Percentiles rank a stretch among this genome's conserved stretches.
Evolutionary conservation across 257 asterid genomes (phyloP).

Genomic region (Penstemon davidsonii): DNA sequence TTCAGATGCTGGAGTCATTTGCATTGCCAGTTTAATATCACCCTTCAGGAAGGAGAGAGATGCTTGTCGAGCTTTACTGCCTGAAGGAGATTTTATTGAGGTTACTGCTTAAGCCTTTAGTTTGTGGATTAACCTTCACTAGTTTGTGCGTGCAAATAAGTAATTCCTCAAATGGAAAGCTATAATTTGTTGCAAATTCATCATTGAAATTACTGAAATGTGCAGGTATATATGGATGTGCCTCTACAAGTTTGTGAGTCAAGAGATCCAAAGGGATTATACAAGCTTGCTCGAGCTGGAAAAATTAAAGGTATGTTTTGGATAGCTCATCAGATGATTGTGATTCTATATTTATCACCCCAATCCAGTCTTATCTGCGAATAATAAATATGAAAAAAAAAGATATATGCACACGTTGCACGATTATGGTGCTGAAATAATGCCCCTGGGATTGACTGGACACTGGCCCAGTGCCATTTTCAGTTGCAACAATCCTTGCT

Average conservation of each 20-base stretch:
- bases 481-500: too few species aligned
- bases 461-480: too few species aligned
- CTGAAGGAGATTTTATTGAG: conserved; percentile 92
- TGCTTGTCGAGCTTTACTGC: conserved; percentile 80
- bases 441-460: too few species aligned
- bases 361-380: too few species aligned
- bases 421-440: too few species aligned
- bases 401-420: too few species aligned
- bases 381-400: too few species aligned
- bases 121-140: too few species aligned
- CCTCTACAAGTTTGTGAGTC: conserved; percentile 87
- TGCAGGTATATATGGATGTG: conserved; percentile 91
- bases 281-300: conserved; percentile 97
- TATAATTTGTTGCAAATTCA: not conserved
- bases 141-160: too few species aligned
- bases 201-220: conserved; percentile 10
- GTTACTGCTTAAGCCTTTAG: conserved; percentile 34
- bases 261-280: conserved; percentile 97
- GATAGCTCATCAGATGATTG: too few species aligned
- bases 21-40: conserved; percentile 96
- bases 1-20: conserved; percentile 94
- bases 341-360: too few species aligned
- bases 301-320: conserved; percentile 74
- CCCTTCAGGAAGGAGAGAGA: conserved; percentile 95
- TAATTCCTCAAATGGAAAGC: not conserved